Base-by-base conservation (phyloP, 1,284 basidiomycete genomes). In the Butyriboletus appendiculatus region DNA sequence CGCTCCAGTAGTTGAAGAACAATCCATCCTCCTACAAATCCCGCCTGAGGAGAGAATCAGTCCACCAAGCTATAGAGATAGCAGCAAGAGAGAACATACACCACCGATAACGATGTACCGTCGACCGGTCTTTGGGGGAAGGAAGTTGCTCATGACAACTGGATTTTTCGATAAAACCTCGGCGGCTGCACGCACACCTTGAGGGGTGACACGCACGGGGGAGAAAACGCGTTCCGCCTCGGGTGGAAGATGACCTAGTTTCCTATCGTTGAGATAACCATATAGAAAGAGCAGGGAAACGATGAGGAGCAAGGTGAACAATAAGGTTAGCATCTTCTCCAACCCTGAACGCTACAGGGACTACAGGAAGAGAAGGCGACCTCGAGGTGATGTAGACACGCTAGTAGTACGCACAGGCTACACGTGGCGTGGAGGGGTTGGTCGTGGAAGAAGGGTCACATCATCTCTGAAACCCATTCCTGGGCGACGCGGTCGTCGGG, bases 11-110 rank as follows among this genome's bases (percentile, higher is more conserved):
- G 74, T 48, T 87, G 82, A 0, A 81, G 70, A 4, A 86, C 82
- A 38, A 91, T 83, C 88, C 88, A 91, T 14, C 86, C 85, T 11
- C 88, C 88, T 7, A 90, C 66, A 55, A 89, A 88, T 0, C 88
- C 88, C 3, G 82, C 81, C 85, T 89, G 55, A 18, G 14, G 30
- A 41, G 48, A 16, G 7, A 44, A 41, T 62, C 33, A 45, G 52
- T 39, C 5, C 41, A 50, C 12, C 15, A 16, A 38, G 4, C 4
- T 20, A 22, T 33, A 18, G 26, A 46, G 9, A 28, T 22, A 30
- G 22, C 5, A 10, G 38, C 3, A n/a, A 45, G 11, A 41, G 14
- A 46, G 34, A 58, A 70, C 75, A 58, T 63, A 83, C 81, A 57
- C 82, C 81, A 42, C 82, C 81, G 42, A 80, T 67, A 3, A 84